These are phyloP conservation scores for Cyclostephanos invisitatus DNA, from an alignment of 108 stramenopile species.

Conservation along the genomic window DNA sequence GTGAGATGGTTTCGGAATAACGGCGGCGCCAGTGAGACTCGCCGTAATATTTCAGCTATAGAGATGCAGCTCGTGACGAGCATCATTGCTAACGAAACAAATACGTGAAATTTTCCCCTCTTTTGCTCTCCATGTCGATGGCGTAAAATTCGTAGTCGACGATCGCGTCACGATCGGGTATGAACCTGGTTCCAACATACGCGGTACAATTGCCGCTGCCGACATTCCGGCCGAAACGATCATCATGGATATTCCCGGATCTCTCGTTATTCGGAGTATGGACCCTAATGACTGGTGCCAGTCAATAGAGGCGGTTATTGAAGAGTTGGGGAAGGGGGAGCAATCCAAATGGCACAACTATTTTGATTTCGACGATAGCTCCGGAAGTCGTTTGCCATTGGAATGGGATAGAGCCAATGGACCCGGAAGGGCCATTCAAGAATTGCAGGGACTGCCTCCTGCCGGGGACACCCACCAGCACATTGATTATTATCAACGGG, in stretches of 20 bases:
- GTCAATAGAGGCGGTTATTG: constrained; percentile 9
- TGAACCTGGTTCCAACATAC: constrained; percentile 27
- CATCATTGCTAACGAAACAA: neutral
- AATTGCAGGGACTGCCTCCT: constrained; percentile 47
- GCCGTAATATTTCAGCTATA: no score
- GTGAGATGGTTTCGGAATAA: constrained; percentile 41
- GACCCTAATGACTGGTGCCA: constrained; percentile 13
- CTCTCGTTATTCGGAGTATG: constrained; percentile 6
- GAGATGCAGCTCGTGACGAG: neutral
- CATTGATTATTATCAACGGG: constrained; percentile 18
- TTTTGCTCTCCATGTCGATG: neutral
- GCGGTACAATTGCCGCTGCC: constrained; percentile 43
- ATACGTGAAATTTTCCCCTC: neutral
- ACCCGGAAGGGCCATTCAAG: constrained; percentile 16
- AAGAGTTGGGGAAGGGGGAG: constrained; percentile 32
- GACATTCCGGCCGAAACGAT: constrained; percentile 32
- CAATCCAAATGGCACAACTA: constrained; percentile 40
- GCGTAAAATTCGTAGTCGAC: constrained; percentile 11
- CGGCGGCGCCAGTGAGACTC: constrained; percentile 30
- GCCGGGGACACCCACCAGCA: constrained; percentile 37
- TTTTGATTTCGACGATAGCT: constrained; percentile 43
- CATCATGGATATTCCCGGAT: constrained; percentile 33
- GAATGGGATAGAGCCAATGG: constrained; percentile 22
- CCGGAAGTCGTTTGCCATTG: constrained; percentile 29
- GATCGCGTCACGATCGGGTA: constrained; percentile 44